Base-by-base conservation (phyloP, 345 rosid genomes). In the Anacardium occidentale region DNA sequence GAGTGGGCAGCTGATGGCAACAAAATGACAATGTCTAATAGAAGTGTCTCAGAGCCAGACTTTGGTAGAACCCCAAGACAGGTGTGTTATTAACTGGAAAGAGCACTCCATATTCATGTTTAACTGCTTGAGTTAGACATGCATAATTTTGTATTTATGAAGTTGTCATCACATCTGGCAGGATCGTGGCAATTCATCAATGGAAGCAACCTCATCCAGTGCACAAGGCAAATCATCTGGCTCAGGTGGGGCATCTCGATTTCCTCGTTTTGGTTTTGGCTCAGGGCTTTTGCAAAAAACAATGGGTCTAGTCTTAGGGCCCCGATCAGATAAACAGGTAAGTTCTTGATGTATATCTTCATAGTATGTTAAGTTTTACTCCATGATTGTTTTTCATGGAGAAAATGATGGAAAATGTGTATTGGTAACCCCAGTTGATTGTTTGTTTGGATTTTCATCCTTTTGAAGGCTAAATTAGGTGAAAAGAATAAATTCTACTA, bases 31-130 rank as follows among this genome's bases (percentile, higher is more conserved):
- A 76, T 84, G 82, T 87, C 84, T 64, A 86, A 76, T 68, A 84
- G 97, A 81, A 91, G 97, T 80, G 94, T 84, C 70, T 91, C 97
- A 15, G 97, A 91, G 75, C 97, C 97, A 29, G 86, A 91, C 79
- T 79, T 91, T 71, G 89, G 92, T 70, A 83, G 94, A 80, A 89
- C 77, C 62, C 94, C 97, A 2, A 83, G 85, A 83, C 97, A 89
- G 96, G 96, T 91, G 59, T 34, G 60, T 51, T 32, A 50, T 62
- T 51, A 14, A 51, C 24, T 69, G 60, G 44, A 69, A 64, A 73
- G 57, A 58, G 8, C 53, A 40, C 50, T 18, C n/a, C 5, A 22
- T 45, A n/a, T 48, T 3, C 32, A 3, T 10, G 20, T 34, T 14
- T 71, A 45, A 52, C 63, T 73, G 40, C 68, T 52, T 80, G 67